Evolutionary conservation across 257 asterid genomes (phyloP), one percentile per base, ranked within the genome.

Genomic region (Thymus quinquecostatus): DNA sequence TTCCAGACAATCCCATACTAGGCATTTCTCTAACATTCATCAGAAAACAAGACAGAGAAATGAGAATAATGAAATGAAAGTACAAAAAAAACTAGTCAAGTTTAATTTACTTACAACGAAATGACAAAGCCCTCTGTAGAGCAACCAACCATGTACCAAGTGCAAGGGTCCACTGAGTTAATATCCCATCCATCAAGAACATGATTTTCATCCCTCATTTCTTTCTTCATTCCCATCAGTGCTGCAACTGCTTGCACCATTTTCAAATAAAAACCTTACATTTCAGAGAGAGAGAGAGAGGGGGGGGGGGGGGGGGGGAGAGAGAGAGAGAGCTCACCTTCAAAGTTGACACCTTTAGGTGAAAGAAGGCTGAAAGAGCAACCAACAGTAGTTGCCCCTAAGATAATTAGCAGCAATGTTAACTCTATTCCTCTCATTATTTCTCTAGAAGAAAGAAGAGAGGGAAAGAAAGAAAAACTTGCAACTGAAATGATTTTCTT

Each of bases 61-160:
- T 29, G n/a, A 71, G 10, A 62, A 2, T 4, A 57, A 57, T 10
- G 61, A 73, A 74, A 66, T 13, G 6, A 27, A 41, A 49, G 4
- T 8, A 27, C 59, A 54, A 27, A 11, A 55, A 1, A 3, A 50
- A 29, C 48, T 48, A 41, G 10, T 4, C 7, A 28, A 41, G 8
- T 29, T 8, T 21, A 40, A 21, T 49, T 45, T 44, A 82, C 97
- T 84, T 66, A 92, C 98, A 92, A 80, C 54, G 97, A 92, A 80
- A 82, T 79, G 70, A 92, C 98, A 83, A 82, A 87, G 71, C 98
- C 92, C 68, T 90, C 96, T 38, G 70, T 14, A 30, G 96, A 88
- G 77, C 98, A 92, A 67, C 75, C 96, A 77, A 92, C 92, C 97
- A 92, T 90, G 84, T 88, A 86, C 98, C 98, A 92, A 71, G 98